Conservation (phyloP, 768 basidiomycete species). For the Leccinum sublutescens region DNA sequence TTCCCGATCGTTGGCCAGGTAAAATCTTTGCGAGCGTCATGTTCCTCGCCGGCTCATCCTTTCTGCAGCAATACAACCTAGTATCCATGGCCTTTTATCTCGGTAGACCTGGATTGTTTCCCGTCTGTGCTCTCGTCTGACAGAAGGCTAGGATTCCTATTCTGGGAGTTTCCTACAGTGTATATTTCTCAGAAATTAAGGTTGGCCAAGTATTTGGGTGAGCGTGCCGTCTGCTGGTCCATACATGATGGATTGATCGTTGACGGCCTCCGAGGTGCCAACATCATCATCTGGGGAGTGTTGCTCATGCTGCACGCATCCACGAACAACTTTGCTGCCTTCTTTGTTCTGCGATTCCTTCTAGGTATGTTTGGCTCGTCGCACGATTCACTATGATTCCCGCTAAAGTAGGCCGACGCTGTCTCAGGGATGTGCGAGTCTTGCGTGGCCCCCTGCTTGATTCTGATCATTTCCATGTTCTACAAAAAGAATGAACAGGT, state of each 20-base stretch:
- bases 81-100: slow-evolving; percentile 65
- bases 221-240: slow-evolving; percentile 2
- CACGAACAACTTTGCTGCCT: slow-evolving; percentile 54
- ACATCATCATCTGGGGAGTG: slow-evolving; percentile 59
- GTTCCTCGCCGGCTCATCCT: slow-evolving; percentile 1
- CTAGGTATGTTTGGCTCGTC: slow-evolving; percentile 39
- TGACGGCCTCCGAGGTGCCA: slow-evolving; percentile 38
- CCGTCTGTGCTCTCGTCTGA: slow-evolving; percentile 2
- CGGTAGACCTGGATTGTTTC: slow-evolving; percentile 32
- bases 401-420: background rate
- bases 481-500: slow-evolving; percentile 69
- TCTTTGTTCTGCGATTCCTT: slow-evolving; percentile 61
- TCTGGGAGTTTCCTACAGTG: slow-evolving; percentile 65
- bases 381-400: background rate
- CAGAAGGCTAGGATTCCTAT: slow-evolving; percentile 43
- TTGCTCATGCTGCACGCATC: slow-evolving; percentile 61
- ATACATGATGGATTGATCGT: background rate
- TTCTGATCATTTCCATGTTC: slow-evolving; percentile 65
- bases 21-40: slow-evolving; percentile 1
- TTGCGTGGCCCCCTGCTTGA: slow-evolving; percentile 61
- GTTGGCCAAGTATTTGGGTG: slow-evolving; percentile 62
- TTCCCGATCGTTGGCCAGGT: slow-evolving; percentile 64
- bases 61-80: slow-evolving; percentile 57
- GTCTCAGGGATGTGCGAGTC: slow-evolving; percentile 61
- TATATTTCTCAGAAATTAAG: slow-evolving; percentile 62